These are phyloP conservation scores for Leptographium lundbergii DNA, from an alignment of 2,329 filamentous ascomycete genomes.

Conservation along the genomic window DNA sequence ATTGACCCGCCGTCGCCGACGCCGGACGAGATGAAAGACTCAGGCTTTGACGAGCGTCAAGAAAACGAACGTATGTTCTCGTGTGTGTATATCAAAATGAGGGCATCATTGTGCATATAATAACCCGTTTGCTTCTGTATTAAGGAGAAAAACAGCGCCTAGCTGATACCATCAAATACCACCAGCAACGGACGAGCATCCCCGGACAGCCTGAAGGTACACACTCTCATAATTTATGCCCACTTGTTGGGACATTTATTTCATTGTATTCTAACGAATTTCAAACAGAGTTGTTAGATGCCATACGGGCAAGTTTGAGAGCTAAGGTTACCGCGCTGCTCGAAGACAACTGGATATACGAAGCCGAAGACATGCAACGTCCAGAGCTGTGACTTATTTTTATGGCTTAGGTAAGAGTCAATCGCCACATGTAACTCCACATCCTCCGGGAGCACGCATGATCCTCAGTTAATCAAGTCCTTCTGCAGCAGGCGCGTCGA, in stretches of 20 bases:
- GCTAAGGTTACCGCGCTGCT: slow-evolving; percentile 61
- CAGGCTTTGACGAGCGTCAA: slow-evolving; percentile 41
- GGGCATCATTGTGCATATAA: background rate
- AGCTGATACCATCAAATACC: slow-evolving; percentile 48
- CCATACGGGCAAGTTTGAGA: slow-evolving; percentile 55
- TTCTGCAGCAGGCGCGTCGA: slow-evolving; percentile 41
- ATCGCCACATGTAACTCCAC: background rate
- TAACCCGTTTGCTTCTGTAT: background rate
- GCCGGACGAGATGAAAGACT: slow-evolving; percentile 42
- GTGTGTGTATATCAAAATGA: background rate
- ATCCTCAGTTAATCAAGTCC: slow-evolving; percentile 39
- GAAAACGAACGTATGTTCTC: slow-evolving; percentile 39
- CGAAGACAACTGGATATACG: slow-evolving; percentile 89
- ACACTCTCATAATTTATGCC: background rate
- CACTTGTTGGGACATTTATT: too few species aligned
- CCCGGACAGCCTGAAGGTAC: slow-evolving; percentile 55
- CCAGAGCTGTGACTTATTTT: slow-evolving; percentile 10
- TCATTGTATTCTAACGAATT: background rate
- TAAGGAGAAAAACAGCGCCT: slow-evolving; percentile 47
- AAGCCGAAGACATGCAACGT: slow-evolving; percentile 46
- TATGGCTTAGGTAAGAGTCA: background rate
- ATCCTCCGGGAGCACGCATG: background rate
- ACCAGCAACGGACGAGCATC: slow-evolving; percentile 40
- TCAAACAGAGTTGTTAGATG: slow-evolving; percentile 51
- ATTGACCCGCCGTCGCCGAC: slow-evolving; percentile 40